These are phyloP conservation scores for Xerocomellus chrysenteron DNA, from an alignment of 768 basidiomycete species.

Conservation along the genomic window DNA sequence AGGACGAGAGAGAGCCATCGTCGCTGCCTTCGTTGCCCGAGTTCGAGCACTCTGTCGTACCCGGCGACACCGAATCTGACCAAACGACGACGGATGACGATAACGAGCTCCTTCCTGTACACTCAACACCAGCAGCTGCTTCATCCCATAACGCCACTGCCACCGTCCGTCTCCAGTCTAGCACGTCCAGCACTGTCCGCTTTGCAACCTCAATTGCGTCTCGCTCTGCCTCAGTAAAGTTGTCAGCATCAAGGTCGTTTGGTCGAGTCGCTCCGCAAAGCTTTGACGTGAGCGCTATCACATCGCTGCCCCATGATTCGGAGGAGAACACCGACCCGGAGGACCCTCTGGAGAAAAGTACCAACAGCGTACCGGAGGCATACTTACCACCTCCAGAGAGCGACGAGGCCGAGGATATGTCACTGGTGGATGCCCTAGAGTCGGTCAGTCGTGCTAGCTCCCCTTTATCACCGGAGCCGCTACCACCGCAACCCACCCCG, in stretches of 20 bases:
- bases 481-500: conserved; percentile 39
- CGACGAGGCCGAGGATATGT: conserved; percentile 43
- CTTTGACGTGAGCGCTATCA: conserved; percentile 61
- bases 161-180: conserved; percentile 49
- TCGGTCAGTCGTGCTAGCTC: conserved; percentile 56
- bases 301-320: conserved; percentile 45
- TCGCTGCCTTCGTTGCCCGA: conserved; percentile 75
- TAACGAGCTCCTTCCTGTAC: conserved; percentile 50
- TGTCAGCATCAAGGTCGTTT: conserved; percentile 37
- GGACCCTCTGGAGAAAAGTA: conserved; percentile 42
- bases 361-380: conserved; percentile 52
- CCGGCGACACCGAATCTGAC: conserved; percentile 32
- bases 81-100: conserved; percentile 43
- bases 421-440: conserved; percentile 56
- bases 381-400: conserved; percentile 51
- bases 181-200: conserved; percentile 48
- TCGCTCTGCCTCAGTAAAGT: conserved; percentile 36
- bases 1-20: conserved; percentile 76
- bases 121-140: conserved; percentile 62
- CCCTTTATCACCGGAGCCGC: conserved; percentile 39
- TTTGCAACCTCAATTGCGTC: conserved; percentile 55
- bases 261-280: conserved; percentile 41
- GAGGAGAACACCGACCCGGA: conserved; percentile 38
- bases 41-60: conserved; percentile 62
- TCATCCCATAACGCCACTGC: conserved; percentile 51